Conservation (phyloP, 164 flowering plant genomes). For the Kalanchoe fedtschenkoi region DNA sequence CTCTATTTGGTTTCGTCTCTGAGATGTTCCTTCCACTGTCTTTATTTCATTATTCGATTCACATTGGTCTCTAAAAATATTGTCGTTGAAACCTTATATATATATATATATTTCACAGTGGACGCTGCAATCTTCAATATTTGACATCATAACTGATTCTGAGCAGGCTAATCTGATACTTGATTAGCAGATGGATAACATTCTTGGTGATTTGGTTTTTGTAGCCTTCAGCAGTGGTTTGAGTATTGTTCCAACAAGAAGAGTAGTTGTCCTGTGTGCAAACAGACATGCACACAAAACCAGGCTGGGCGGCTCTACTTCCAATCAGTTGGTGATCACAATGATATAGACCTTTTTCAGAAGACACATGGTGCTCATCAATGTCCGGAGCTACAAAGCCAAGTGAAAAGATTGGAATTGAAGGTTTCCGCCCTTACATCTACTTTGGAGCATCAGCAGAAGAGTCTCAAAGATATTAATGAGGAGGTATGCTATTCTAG, state of each 20-base stretch:
- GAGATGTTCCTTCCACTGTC: no score
- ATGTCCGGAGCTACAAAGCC: slow-evolving; percentile 36
- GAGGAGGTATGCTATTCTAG: slow-evolving; percentile 35
- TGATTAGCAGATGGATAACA: background rate
- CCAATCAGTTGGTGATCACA: slow-evolving; percentile 61
- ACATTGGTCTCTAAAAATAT: no score
- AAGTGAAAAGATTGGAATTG: slow-evolving; percentile 46
- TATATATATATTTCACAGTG: no score
- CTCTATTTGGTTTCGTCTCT: no score
- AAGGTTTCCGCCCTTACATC: slow-evolving; percentile 39
- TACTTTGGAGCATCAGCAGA: slow-evolving; percentile 35
- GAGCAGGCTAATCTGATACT: no score
- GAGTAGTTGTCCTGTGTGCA: slow-evolving; percentile 82
- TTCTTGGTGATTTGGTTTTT: slow-evolving; percentile 7
- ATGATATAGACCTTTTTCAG: slow-evolving; percentile 24
- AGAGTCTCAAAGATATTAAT: slow-evolving; percentile 29
- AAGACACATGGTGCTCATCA: slow-evolving; percentile 20
- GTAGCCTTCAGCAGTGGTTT: slow-evolving; percentile 91
- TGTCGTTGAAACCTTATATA: background rate
- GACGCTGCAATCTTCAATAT: no score
- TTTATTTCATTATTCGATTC: no score
- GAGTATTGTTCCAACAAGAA: slow-evolving; percentile 74
- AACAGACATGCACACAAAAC: slow-evolving; percentile 49
- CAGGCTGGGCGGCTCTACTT: slow-evolving; percentile 65
- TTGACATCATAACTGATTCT: no score